Evolutionary conservation across 2,329 filamentous ascomycete species (phyloP).

Genomic region (Pseudogymnoascus sp.): DNA sequence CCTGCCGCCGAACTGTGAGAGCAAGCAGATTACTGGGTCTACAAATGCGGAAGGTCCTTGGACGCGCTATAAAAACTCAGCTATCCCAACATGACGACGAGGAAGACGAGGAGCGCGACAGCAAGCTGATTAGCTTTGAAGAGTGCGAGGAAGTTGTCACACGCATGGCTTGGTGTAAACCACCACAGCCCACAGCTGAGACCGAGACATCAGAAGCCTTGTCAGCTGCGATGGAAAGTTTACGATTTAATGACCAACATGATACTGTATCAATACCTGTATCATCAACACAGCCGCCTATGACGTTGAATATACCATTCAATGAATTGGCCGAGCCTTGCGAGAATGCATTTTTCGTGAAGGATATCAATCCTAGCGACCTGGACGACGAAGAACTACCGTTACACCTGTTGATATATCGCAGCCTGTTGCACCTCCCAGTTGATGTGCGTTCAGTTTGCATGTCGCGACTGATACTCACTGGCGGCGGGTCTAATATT

Average conservation of each 20-base stretch:
- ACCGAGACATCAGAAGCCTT: constrained; percentile 28
- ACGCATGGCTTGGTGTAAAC: constrained; percentile 69
- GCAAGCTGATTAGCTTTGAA: constrained; percentile 53
- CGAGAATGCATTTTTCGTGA: constrained; percentile 67
- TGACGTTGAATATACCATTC: constrained; percentile 58
- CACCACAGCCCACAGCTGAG: constrained; percentile 7
- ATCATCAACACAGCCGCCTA: constrained; percentile 37
- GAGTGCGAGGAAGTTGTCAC: constrained; percentile 74
- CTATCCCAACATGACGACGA: background rate
- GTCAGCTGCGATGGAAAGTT: constrained; percentile 47
- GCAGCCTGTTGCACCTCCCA: constrained; percentile 64
- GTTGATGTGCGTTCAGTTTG: constrained; percentile 76
- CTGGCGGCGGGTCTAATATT: constrained; percentile 70
- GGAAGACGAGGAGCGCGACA: constrained; percentile 13
- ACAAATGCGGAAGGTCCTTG: constrained; percentile 58
- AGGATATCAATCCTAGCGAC: constrained; percentile 40
- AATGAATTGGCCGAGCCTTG: constrained; percentile 63
- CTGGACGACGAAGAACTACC: constrained; percentile 85
- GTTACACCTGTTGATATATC: constrained; percentile 68
- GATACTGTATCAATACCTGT: constrained; percentile 35
- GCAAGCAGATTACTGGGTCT: constrained; percentile 65
- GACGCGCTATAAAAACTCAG: constrained; percentile 32
- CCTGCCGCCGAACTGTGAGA: constrained; percentile 60
- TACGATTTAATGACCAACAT: constrained; percentile 38
- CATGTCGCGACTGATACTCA: constrained; percentile 82